phyloP scores from a whole-genome alignment of 345 rosid species.

The Euphorbia peplus region DNA sequence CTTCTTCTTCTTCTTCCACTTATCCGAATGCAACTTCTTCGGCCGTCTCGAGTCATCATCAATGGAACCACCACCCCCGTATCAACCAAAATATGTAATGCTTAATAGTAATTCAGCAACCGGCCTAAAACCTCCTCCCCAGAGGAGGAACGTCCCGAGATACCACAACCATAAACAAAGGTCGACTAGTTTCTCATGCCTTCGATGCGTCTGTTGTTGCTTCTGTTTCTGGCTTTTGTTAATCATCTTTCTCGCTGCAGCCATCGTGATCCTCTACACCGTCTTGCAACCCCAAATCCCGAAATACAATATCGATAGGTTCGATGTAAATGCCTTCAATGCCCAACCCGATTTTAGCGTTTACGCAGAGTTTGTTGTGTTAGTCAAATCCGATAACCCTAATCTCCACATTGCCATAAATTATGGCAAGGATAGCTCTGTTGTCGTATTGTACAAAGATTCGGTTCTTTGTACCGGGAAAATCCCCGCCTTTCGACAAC shows the following conservation, averaged over 20 bases:
- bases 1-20: conserved; percentile 14
- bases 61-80: conserved; percentile 24
- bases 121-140: conserved; percentile 36
- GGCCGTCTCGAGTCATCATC: neutral
- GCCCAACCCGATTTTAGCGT: conserved; percentile 37
- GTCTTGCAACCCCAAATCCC: conserved; percentile 39
- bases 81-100: conserved; percentile 40
- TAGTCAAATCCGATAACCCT: conserved; percentile 43
- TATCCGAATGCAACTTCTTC: neutral
- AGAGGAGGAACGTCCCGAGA: conserved; percentile 36
- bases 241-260: conserved; percentile 26
- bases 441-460: conserved; percentile 28
- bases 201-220: conserved; percentile 45
- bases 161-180: conserved; percentile 22
- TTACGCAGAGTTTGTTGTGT: conserved; percentile 32
- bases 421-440: conserved; percentile 44
- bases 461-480: conserved; percentile 38
- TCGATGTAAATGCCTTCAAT: conserved; percentile 34
- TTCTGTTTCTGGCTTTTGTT: conserved; percentile 38
- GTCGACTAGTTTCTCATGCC: conserved; percentile 23
- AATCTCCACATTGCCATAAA: conserved; percentile 29
- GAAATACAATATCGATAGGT: conserved; percentile 26
- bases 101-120: conserved; percentile 22
- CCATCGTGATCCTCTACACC: conserved; percentile 19
- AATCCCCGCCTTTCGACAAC: conserved; percentile 45